phyloP scores from a whole-genome alignment of 495 filamentous ascomycete species.

The Hyaloscypha finlandica region DNA sequence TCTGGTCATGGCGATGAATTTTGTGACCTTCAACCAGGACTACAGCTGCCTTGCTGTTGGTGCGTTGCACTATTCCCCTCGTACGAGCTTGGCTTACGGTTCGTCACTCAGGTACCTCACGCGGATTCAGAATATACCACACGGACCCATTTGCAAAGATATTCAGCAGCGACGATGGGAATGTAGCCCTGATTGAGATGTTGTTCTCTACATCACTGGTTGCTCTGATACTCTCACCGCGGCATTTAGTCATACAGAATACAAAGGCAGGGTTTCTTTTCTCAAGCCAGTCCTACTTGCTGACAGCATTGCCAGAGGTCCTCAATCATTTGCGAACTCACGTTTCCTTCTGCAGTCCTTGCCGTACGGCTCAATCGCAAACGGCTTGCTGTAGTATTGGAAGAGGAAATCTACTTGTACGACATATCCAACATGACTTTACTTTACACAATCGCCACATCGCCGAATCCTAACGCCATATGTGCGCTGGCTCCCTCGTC shows the following conservation, averaged over 20 bases:
- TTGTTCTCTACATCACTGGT: conserved; percentile 98
- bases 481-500: conserved; percentile 91
- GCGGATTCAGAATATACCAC: conserved; percentile 92
- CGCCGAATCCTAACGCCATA: conserved; percentile 87
- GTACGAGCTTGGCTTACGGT: neutral
- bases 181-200: conserved; percentile 96
- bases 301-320: conserved; percentile 59
- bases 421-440: conserved; percentile 98
- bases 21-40: conserved; percentile 99
- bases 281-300: neutral
- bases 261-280: conserved; percentile 71
- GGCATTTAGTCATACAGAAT: conserved; percentile 91
- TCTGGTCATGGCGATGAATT: conserved; percentile 73
- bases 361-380: conserved; percentile 93
- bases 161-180: conserved; percentile 89
- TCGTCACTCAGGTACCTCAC: conserved; percentile 66
- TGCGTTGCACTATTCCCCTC: conserved; percentile 40
- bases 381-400: conserved; percentile 86
- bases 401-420: conserved; percentile 96
- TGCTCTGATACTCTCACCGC: conserved; percentile 84
- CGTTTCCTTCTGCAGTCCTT: conserved; percentile 90
- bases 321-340: conserved; percentile 97
- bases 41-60: conserved; percentile 94
- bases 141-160: conserved; percentile 94
- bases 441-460: conserved; percentile 85